phyloP scores from a whole-genome alignment of 2,329 filamentous ascomycete genomes.

The Fusarium proliferatum region DNA sequence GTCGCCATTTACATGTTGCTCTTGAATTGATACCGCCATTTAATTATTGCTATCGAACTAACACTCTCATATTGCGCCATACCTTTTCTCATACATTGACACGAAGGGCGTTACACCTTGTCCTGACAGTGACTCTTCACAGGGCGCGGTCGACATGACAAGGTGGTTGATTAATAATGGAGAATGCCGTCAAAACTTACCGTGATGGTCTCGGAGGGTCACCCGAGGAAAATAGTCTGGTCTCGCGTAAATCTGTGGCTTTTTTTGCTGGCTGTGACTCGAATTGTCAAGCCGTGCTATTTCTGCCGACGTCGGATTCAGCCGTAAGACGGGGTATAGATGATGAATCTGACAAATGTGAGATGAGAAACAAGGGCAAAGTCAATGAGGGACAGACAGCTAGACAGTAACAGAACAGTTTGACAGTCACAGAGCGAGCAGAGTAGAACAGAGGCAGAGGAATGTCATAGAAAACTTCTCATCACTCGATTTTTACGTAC shows the following conservation, averaged over 20 bases:
- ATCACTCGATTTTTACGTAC: constrained; percentile 36
- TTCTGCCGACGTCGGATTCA: constrained; percentile 19
- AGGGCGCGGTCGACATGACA: constrained; percentile 35
- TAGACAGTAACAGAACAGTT: not conserved
- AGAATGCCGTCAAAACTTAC: constrained; percentile 8
- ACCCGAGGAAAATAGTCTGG: not conserved
- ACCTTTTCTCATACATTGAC: not conserved
- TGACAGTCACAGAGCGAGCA: not conserved
- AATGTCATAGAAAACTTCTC: not conserved
- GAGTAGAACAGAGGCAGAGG: not conserved
- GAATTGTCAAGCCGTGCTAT: not conserved
- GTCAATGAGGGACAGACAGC: not conserved
- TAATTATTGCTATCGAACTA: not conserved
- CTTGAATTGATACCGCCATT: not conserved
- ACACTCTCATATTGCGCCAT: constrained; percentile 11
- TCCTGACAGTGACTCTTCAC: not conserved
- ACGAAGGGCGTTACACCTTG: constrained; percentile 7
- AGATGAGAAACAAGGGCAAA: constrained; percentile 1
- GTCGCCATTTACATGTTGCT: not conserved
- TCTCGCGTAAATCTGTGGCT: constrained; percentile 28
- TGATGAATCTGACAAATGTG: constrained; percentile 10
- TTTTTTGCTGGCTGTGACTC: constrained; percentile 29
- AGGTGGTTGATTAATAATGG: constrained; percentile 37
- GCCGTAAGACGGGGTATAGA: not conserved
- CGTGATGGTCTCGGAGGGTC: not conserved